Conservation (phyloP, 805 yeast species). For the Pichia nanzhaoensis region DNA sequence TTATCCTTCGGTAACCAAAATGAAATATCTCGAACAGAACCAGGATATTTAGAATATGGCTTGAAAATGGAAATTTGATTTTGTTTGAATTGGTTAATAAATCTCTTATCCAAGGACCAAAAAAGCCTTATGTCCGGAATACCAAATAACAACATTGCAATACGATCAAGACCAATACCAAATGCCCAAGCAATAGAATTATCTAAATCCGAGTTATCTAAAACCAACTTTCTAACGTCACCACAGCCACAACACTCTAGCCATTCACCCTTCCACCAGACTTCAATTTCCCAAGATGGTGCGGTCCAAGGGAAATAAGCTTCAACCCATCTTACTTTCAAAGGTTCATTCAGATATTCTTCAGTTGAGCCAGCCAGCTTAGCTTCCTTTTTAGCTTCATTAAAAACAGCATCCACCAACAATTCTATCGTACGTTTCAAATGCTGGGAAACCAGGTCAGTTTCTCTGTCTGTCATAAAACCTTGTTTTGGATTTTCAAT, state of each 20-base stretch:
- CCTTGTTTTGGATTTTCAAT: slow-evolving; percentile 73
- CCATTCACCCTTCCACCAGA: slow-evolving; percentile 99
- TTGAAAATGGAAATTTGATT: slow-evolving; percentile 65
- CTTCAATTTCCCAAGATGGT: slow-evolving; percentile 97
- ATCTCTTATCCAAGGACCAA: slow-evolving; percentile 83
- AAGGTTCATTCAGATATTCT: slow-evolving; percentile 61
- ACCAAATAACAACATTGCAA: slow-evolving; percentile 93
- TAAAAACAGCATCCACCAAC: slow-evolving; percentile 75
- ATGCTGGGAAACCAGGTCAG: slow-evolving; percentile 64
- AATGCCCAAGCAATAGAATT: slow-evolving; percentile 92
- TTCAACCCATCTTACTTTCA: slow-evolving; percentile 89
- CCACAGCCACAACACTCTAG: slow-evolving; percentile 97
- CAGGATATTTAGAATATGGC: slow-evolving; percentile 90
- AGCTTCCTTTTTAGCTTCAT: slow-evolving; percentile 59
- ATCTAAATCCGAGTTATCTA: slow-evolving; percentile 62
- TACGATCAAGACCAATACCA: slow-evolving; percentile 90
- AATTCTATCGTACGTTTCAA: slow-evolving; percentile 82
- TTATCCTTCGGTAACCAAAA: slow-evolving; percentile 68
- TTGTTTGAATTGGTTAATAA: slow-evolving; percentile 60
- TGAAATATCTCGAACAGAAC: slow-evolving; percentile 78
- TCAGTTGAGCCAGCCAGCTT: slow-evolving; percentile 52
- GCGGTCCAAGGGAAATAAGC: slow-evolving; percentile 98
- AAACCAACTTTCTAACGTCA: slow-evolving; percentile 71
- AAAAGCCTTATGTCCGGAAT: slow-evolving; percentile 91
- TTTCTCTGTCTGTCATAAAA: slow-evolving; percentile 64